Percentiles rank a stretch among this genome's conserved stretches.
These are phyloP conservation scores for Rhododendron simsii DNA, from an alignment of 148 eudicot species.

Conservation along the genomic window DNA sequence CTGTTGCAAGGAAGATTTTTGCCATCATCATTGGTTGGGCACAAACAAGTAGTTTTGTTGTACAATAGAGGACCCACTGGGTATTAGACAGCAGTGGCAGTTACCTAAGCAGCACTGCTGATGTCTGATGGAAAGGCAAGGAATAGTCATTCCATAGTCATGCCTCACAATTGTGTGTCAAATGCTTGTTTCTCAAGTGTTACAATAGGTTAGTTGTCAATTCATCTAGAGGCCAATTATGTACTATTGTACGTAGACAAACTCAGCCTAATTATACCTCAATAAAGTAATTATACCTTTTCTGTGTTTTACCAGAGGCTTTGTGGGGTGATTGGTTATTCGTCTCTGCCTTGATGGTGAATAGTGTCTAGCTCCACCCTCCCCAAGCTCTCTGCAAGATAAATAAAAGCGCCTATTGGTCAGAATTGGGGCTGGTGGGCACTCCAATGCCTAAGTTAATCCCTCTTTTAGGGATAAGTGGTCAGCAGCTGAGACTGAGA, in stretches of 20 bases:
- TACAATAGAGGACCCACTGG: neutral
- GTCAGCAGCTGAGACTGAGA: neutral
- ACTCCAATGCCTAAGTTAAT: neutral
- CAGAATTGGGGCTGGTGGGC: neutral
- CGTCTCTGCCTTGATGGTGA: neutral
- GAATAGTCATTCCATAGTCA: neutral
- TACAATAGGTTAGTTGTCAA: neutral
- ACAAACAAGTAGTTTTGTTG: neutral
- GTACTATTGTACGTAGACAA: neutral
- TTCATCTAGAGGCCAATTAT: neutral
- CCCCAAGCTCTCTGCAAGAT: neutral
- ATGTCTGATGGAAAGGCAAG: neutral
- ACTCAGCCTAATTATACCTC: neutral
- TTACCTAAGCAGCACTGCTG: neutral
- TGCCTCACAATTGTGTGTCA: neutral
- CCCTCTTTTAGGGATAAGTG: neutral
- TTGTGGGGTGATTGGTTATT: neutral
- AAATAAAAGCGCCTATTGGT: neutral
- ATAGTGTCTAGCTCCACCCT: neutral
- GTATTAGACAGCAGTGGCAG: neutral
- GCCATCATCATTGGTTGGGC: neutral
- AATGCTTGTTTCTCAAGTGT: neutral
- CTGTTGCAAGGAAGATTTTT: neutral
- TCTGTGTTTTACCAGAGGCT: neutral
- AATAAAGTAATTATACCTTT: neutral